phyloP scores from a whole-genome alignment of 306 rosid species.

The Sicyos baderoa region DNA sequence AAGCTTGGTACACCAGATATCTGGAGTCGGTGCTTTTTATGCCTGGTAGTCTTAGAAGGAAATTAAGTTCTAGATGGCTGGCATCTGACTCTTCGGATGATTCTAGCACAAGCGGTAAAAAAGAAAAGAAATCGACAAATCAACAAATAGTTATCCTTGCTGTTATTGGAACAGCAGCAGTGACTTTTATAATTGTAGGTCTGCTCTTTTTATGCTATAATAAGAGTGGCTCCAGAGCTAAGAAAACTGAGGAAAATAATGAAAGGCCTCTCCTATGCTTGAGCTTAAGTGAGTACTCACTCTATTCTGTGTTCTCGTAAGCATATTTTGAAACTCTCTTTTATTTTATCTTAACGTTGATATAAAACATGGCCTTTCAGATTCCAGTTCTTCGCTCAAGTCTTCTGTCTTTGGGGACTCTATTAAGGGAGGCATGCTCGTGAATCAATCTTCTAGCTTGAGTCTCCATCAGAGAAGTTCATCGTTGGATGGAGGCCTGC shows the following conservation, averaged over 20 bases:
- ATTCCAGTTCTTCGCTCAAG: constrained; percentile 47
- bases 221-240: constrained; percentile 27
- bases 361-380: constrained; percentile 35
- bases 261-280: constrained; percentile 82
- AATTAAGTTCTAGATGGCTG: constrained; percentile 32
- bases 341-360: neutral
- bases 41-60: constrained; percentile 45
- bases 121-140: no score
- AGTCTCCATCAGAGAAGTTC: constrained; percentile 28
- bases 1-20: constrained; percentile 35
- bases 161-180: constrained; percentile 45
- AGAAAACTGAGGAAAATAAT: constrained; percentile 66
- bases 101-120: no score
- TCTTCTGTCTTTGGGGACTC: constrained; percentile 31
- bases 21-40: constrained; percentile 24
- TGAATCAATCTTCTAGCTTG: constrained; percentile 30
- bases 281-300: constrained; percentile 61
- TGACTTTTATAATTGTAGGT: constrained; percentile 47
- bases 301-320: constrained; percentile 18
- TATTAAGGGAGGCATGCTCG: constrained; percentile 40
- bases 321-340: neutral
- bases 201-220: constrained; percentile 45
- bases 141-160: constrained; percentile 35
- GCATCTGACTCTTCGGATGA: no score
- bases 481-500: constrained; percentile 21